Evolutionary conservation across 78 protist genomes (phyloP).

Genomic region (Guillardia theta): DNA sequence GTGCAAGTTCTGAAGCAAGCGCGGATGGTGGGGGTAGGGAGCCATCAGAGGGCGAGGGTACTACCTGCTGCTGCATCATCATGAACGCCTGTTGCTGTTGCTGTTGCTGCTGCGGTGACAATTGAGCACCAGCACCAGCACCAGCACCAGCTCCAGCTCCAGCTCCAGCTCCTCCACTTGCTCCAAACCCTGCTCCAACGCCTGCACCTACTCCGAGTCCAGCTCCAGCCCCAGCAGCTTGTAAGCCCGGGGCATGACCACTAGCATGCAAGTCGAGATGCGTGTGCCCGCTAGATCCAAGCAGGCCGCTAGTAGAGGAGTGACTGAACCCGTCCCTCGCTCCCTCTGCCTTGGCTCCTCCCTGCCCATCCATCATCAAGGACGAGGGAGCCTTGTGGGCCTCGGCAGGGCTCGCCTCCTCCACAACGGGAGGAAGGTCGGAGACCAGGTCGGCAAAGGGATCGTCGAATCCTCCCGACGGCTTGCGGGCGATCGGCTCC

Average conservation of each 20-base stretch:
- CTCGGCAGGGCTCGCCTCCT: neutral
- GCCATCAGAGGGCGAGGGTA: no score
- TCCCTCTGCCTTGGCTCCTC: neutral
- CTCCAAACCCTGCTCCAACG: neutral
- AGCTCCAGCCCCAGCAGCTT: neutral
- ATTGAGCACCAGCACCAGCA: neutral
- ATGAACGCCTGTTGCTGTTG: neutral
- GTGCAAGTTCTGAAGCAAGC: no score
- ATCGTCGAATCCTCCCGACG: neutral
- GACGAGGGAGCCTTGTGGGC: neutral
- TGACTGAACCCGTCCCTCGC: neutral
- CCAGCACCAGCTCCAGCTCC: neutral
- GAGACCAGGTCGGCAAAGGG: neutral
- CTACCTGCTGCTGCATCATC: no score
- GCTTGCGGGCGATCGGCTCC: neutral
- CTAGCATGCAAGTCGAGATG: neutral
- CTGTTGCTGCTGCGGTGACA: neutral
- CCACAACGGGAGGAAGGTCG: no score
- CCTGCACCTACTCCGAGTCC: neutral
- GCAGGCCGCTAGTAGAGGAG: neutral
- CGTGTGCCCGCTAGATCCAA: neutral
- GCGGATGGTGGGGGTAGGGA: no score
- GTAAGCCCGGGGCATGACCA: neutral
- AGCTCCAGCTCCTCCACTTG: neutral
- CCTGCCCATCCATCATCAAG: neutral